Evolutionary conservation across 306 rosid genomes (phyloP).

Genomic region (Casuarina equisetifolia): DNA sequence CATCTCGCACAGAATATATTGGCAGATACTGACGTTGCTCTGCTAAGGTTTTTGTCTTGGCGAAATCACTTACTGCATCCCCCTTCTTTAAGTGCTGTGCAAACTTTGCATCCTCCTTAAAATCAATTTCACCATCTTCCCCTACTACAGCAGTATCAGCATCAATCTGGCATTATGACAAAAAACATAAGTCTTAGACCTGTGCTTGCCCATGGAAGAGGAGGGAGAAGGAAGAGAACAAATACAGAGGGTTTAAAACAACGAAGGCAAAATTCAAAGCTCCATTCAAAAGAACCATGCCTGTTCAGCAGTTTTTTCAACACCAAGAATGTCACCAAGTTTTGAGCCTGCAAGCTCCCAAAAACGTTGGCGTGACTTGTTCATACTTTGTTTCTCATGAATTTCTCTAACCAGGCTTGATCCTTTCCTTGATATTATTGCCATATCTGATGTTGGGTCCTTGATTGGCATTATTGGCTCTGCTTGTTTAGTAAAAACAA

Average conservation of each 20-base stretch:
- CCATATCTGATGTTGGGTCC: conserved; percentile 99
- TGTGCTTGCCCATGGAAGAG: not conserved
- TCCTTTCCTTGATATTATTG: conserved; percentile 96
- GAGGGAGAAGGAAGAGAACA: not conserved
- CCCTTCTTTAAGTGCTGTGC: conserved; percentile 92
- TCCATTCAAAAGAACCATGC: conserved; percentile 36
- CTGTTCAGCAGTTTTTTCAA: conserved; percentile 95
- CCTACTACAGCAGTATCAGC: conserved; percentile 95
- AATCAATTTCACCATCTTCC: conserved; percentile 91
- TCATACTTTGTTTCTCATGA: conserved; percentile 86
- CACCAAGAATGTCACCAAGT: conserved; percentile 95
- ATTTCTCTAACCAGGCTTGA: conserved; percentile 83
- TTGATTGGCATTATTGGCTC: conserved; percentile 98
- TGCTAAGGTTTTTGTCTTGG: conserved; percentile 76
- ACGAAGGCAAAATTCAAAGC: conserved; percentile 24
- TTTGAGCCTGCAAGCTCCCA: conserved; percentile 99
- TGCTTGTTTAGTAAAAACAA: conserved; percentile 96
- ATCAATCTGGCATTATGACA: conserved; percentile 61
- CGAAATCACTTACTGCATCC: conserved; percentile 97
- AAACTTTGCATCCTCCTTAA: conserved; percentile 97
- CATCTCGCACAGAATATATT: conserved; percentile 91
- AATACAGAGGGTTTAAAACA: not conserved
- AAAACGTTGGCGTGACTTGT: conserved; percentile 96
- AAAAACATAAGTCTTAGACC: conserved; percentile 11
- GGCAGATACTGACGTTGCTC: conserved; percentile 97